A percentile compares a stretch with the other conserved stretches of the same genome.
Conservation (phyloP, 768 basidiomycete genomes). For the Auricularia auricula-judae region DNA sequence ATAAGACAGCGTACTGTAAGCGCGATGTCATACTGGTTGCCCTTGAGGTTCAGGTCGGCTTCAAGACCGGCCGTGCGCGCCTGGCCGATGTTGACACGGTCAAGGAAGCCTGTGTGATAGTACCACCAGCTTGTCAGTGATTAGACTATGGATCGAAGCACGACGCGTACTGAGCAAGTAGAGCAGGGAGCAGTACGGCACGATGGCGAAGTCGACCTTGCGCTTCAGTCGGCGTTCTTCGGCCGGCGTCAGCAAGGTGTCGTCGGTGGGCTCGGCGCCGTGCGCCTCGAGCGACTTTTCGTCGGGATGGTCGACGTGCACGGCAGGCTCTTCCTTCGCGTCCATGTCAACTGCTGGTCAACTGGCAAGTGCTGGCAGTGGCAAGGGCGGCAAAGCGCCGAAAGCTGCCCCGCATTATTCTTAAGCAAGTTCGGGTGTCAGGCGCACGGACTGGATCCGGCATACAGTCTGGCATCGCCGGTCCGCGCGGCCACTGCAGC, state of each 20-base stretch:
- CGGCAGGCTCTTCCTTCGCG: no score
- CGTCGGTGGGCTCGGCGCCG: neutral
- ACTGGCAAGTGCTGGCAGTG: no score
- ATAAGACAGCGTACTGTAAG: neutral
- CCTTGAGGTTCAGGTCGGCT: conserved; percentile 9
- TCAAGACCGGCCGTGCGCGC: conserved; percentile 11
- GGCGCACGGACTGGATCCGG: no score
- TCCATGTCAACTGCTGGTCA: no score
- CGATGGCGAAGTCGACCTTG: conserved; percentile 8
- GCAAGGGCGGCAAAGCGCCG: no score
- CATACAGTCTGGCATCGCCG: no score
- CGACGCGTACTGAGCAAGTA: conserved; percentile 9
- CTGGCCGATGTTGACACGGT: conserved; percentile 17
- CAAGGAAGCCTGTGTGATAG: conserved; percentile 8
- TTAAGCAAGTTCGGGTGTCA: no score
- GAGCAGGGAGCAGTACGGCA: conserved; percentile 10
- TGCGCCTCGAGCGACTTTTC: conserved; percentile 1
- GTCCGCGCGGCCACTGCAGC: no score
- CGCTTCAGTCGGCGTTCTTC: conserved; percentile 12
- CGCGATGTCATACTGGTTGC: conserved; percentile 6
- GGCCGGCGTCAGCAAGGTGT: conserved; percentile 3
- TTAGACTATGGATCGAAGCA: neutral
- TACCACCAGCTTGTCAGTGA: no score
- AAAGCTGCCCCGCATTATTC: no score
- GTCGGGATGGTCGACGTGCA: neutral